These are phyloP conservation scores for Salisapilia sapeloensis DNA, from an alignment of 352 stramenopile species.

Conservation along the genomic window DNA sequence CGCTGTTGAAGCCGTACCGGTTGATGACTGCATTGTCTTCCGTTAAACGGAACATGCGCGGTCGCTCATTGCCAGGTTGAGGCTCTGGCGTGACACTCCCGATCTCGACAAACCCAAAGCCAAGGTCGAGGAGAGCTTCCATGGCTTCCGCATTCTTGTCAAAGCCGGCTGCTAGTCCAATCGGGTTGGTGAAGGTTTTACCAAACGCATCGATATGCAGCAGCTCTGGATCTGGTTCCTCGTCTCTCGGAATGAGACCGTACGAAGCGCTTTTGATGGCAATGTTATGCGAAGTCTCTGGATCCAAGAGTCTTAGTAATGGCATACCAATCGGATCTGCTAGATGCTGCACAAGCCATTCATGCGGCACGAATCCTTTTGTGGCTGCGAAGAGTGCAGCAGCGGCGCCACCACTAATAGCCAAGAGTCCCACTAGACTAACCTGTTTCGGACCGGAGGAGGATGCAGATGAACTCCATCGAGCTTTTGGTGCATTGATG, in stretches of 20 bases:
- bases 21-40: conserved; percentile 96
- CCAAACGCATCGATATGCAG: conserved; percentile 38
- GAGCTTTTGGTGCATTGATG: too few species aligned
- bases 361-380: conserved; percentile 52
- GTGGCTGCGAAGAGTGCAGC: conserved; percentile 34
- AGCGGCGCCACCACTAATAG: conserved; percentile 24
- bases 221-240: conserved; percentile 23
- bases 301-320: conserved; percentile 58
- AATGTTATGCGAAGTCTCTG: conserved; percentile 74
- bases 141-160: conserved; percentile 94
- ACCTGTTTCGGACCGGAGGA: too few species aligned
- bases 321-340: conserved; percentile 63
- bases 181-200: conserved; percentile 77
- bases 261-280: conserved; percentile 65
- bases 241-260: conserved; percentile 53
- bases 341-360: conserved; percentile 56
- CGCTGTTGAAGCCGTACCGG: conserved; percentile 96
- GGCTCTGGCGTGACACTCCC: conserved; percentile 88
- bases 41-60: conserved; percentile 90
- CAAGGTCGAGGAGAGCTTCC: conserved; percentile 85
- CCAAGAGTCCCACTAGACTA: too few species aligned
- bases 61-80: conserved; percentile 87
- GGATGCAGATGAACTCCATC: too few species aligned
- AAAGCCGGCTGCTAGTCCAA: conserved; percentile 95
- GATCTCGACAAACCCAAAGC: conserved; percentile 93